phyloP scores from a whole-genome alignment of 345 rosid species.

The Cardamine chenopodiifolia region DNA sequence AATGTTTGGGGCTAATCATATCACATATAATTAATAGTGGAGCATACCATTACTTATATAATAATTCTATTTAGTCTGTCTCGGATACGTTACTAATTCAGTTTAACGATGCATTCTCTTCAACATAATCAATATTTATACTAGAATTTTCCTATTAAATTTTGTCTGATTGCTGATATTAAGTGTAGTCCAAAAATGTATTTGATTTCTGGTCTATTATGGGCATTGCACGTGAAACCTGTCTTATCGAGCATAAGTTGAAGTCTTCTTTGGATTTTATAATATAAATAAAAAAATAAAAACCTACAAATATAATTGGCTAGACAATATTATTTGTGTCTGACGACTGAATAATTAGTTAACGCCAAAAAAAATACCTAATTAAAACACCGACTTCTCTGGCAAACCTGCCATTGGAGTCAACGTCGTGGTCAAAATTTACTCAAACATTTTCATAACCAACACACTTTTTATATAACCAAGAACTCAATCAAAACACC shows the following conservation, averaged over 20 bases:
- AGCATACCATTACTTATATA: constrained; percentile 21
- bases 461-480: constrained; percentile 20
- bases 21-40: constrained; percentile 21
- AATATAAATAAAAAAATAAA: not conserved
- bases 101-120: constrained; percentile 9
- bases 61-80: not conserved
- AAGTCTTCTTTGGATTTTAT: constrained; percentile 17
- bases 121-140: not conserved
- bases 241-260: constrained; percentile 29
- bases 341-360: constrained; percentile 22
- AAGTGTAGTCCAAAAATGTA: constrained; percentile 24
- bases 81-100: constrained; percentile 24
- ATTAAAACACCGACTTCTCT: constrained; percentile 47
- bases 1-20: constrained; percentile 34
- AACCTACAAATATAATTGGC: constrained; percentile 17
- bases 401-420: constrained; percentile 41
- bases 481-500: constrained; percentile 26
- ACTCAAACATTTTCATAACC: constrained; percentile 25
- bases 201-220: constrained; percentile 34
- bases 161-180: constrained; percentile 18
- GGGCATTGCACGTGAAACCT: constrained; percentile 45
- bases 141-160: not conserved
- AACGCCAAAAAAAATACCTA: constrained; percentile 32
- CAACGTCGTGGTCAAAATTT: constrained; percentile 35
- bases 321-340: constrained; percentile 35